Evolutionary conservation across 2,329 filamentous ascomycete species (phyloP).

Genomic region (Penicillium expansum): DNA sequence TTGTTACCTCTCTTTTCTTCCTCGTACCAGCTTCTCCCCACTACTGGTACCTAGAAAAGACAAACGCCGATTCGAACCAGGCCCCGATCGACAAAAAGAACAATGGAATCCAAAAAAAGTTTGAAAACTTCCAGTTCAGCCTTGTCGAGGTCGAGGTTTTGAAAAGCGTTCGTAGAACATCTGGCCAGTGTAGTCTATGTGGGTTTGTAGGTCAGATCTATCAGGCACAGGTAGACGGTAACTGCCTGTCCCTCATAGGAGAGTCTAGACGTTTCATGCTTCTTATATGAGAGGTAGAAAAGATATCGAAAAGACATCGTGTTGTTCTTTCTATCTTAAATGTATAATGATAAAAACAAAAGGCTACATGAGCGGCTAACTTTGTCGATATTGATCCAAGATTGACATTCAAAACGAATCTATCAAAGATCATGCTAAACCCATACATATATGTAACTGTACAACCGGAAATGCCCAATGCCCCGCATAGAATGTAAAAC

Average conservation of each 20-base stretch:
- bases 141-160: constrained; percentile 15
- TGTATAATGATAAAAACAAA: not conserved
- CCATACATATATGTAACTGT: not conserved
- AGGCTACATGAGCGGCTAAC: not conserved
- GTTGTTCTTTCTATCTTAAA: not conserved
- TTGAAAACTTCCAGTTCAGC: constrained; percentile 29
- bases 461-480: not conserved
- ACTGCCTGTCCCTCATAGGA: not conserved
- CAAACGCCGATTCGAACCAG: constrained; percentile 15
- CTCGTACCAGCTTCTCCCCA: constrained; percentile 15
- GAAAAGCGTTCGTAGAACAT: constrained; percentile 11
- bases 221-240: not conserved
- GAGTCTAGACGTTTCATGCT: too few relatives aligned
- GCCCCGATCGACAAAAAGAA: constrained; percentile 27
- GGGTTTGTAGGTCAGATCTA: not conserved
- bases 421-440: not conserved
- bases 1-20: constrained; percentile 16
- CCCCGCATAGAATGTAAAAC: not conserved
- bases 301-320: not conserved
- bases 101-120: constrained; percentile 29
- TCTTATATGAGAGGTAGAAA: too few relatives aligned
- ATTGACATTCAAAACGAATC: not conserved
- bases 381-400: not conserved
- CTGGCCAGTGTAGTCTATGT: constrained; percentile 7
- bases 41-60: constrained; percentile 16